Base-by-base conservation (phyloP, 345 rosid species). In the Nasturtium officinale region DNA sequence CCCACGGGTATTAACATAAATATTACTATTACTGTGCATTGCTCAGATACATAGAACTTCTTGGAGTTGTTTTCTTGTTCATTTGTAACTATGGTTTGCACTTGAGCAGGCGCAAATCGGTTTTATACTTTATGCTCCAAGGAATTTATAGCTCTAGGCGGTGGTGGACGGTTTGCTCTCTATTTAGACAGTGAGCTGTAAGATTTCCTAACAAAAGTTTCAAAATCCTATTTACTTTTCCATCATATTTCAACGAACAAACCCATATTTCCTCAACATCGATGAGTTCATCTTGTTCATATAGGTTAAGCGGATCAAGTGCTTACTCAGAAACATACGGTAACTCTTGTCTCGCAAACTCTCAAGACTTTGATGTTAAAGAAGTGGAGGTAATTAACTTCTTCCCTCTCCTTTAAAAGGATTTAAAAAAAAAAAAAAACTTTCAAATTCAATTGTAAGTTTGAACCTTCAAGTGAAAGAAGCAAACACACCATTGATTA, bases 151-250 rank as follows among this genome's bases (percentile, higher is more conserved):
- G 99, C 99, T 51, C 76, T 95, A 21, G 99, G 97, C 11, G 97
- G 99, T 33, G 99, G 99, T 64, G 89, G 97, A 55, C 94, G 88
- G 61, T 95, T 95, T 77, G 99, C 96, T 50, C 84, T 91, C 52
- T 95, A 95, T 80, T 80, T 95, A 63, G 97, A 95, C 67, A 81
- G 82, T 70, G 99, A 91, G 54, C 86, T 95, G 97, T 91, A 81
- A 85, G 96, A 45, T 75, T 77, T 65, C 67, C 66, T 25, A n/a
- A 23, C 65, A 32, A 69, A 51, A 15, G 45, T 11, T 57, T 16
- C 7, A 43, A 40, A 32, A 52, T 25, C 20, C 1, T 30, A 17
- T 12, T 30, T 25, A 32, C 65, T 53, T 6, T 11, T 2, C 15
- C 40, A 53, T 66, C 35, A 15, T 51, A 21, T 35, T 67, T 50